Evolutionary conservation across 1,284 basidiomycete genomes (phyloP), one percentile per base, ranked within the genome.

Genomic region (Testicularia cyperi): DNA sequence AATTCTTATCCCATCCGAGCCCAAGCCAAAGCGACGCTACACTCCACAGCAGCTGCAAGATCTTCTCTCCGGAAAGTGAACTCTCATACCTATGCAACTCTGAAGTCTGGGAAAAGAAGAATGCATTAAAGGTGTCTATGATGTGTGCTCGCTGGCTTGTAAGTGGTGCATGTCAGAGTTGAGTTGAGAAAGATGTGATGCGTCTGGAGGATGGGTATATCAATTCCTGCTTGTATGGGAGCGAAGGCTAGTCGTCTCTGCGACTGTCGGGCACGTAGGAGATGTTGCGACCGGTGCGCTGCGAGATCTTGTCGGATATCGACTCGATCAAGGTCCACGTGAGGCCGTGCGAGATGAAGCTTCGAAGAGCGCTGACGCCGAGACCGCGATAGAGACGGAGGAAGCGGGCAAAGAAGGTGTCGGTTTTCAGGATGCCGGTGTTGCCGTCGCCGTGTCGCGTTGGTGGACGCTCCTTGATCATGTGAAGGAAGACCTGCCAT

Each of bases 401-500:
- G 33, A 74, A 72, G 8, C 71, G 39, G 13, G 34, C 20, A 14
- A 63, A 21, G 16, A 53, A 31, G 6, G 52, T 57, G 29, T 88
- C 83, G 74, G 86, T 86, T 18, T 40, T 87, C 86, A 39, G 20
- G 5, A 47, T 28, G 12, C 46, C 24, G 13, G 32, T 30, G 13
- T 25, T 37, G 6, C 41, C 27, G 10, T 30, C 26, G 10, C 21
- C 39, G n/a, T 44, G 23, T 40, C 82, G 79, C 6, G 44, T 47
- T 37, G 87, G 85, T 73, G 90, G 86, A 13, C 88, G 83, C 38
- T 89, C 88, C 78, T 86, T 81, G 46, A 91, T 81, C 33, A 94
- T 81, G 22, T 88, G 84, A 57, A 80, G 79, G 42, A 92, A 81
- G 6, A 91, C 90, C 77, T 87, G 85, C 72, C 80, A 81, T 14